Percentiles rank a stretch among this genome's conserved stretches.
Conservation (phyloP, 2,329 filamentous ascomycete genomes). For the Ophiostoma sp. region DNA sequence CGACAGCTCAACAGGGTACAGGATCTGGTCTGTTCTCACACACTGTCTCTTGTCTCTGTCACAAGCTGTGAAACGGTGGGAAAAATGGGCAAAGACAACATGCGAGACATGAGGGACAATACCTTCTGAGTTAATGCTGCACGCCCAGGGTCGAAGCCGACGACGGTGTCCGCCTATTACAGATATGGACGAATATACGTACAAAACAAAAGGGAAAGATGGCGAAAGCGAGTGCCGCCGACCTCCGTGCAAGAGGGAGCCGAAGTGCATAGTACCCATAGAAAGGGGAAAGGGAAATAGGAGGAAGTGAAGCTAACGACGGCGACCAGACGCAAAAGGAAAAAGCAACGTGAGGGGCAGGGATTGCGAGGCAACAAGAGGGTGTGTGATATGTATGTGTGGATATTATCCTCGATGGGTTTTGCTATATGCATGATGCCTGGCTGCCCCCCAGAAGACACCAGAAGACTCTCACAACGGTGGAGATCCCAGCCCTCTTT, state of each 20-base stretch:
- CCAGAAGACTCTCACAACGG: neutral
- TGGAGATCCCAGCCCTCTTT: constrained; percentile 5
- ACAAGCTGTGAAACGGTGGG: neutral
- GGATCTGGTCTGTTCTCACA: neutral
- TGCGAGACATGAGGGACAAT: neutral
- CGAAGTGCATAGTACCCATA: neutral
- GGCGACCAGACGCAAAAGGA: neutral
- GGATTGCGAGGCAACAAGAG: neutral
- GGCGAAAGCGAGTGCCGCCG: constrained; percentile 8
- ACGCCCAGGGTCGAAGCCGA: neutral
- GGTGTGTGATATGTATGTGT: constrained; percentile 12
- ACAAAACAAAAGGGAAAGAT: neutral
- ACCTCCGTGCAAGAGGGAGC: neutral
- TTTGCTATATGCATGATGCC: neutral
- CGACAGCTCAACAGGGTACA: constrained; percentile 14
- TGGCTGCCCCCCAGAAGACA: neutral
- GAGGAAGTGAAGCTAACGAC: neutral
- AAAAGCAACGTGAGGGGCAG: constrained; percentile 4
- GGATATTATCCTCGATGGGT: neutral
- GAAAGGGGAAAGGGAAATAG: neutral
- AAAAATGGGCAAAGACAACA: neutral
- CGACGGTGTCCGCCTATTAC: neutral
- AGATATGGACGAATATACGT: neutral
- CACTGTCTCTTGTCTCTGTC: neutral
- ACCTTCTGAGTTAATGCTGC: neutral